Base-by-base conservation (phyloP, 1,284 basidiomycete species). In the Phlebopus sp. region DNA sequence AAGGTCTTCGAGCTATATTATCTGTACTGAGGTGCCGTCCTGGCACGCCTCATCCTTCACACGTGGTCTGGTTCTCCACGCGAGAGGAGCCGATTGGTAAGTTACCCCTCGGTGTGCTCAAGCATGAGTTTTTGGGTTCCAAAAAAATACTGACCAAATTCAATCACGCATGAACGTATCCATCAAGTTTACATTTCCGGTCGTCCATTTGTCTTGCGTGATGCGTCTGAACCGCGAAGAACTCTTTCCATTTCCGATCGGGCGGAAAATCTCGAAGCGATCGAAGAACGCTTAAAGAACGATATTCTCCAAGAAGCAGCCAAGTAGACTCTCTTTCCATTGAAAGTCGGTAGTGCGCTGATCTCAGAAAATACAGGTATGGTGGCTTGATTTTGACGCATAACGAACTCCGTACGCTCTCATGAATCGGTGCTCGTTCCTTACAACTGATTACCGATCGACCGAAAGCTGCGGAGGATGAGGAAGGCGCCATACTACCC, bases 191-290 rank as follows among this genome's bases (percentile, higher is more conserved):
- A 94, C 62, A 95, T 98, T 51, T 94, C 92, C 45, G 92, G 92
- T 10, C 81, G 94, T 25, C 94, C 97, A 0, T 99, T 97, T 60
- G 96, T 99, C 11, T 76, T 99, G n/a, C 81, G 97, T 42, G 96
- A 99, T 66, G 84, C 90, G 0, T 81, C 90, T 11, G 84, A 88
- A 49, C 96, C 97, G 1, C 80, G 89, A 49, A 78, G 82, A 43
- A 90, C 88, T 0, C 76, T 98, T 48, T 77, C 84, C 14, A 71
- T 98, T 35, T 96, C 92, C 14, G 92, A 97, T 66, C 82, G 97
- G 32, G 91, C 95, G 1, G 88, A 93, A 66, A 97, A 97, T 62
- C 75, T 99, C 9, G 97, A 99, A 67, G 94, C 86, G 3, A 98
- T 99, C 53, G 97, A 99, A 70, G 74, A 78, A 34, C 82, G 96